Evolutionary conservation across 2,329 filamentous ascomycete species (phyloP).

Genomic region (Penicillium sp.): DNA sequence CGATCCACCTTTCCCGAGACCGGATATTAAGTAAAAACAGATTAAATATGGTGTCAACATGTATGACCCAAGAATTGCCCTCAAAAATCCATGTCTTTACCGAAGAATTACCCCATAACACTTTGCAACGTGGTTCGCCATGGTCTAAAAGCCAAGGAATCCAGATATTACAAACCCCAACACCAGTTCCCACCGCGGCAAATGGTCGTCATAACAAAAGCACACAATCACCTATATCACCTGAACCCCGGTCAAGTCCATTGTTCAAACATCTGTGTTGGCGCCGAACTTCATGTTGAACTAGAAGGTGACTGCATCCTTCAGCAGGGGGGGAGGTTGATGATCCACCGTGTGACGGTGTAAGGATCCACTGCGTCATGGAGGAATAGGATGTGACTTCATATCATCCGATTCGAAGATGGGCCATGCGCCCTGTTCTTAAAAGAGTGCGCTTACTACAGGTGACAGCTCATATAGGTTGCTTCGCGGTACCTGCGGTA

Average conservation of each 20-base stretch:
- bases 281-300: conserved; percentile 2
- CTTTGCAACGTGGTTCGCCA: neutral
- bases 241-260: neutral
- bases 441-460: neutral
- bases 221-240: neutral
- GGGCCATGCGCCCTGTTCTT: neutral
- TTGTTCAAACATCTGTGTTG: neutral
- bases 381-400: conserved; percentile 8
- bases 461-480: conserved; percentile 5
- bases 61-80: too few species aligned
- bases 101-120: neutral
- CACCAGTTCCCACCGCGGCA: neutral
- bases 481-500: conserved; percentile 8
- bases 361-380: conserved; percentile 5
- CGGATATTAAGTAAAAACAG: neutral
- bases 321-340: conserved; percentile 6
- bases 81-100: neutral
- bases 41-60: neutral
- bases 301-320: conserved; percentile 10
- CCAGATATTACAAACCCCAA: neutral
- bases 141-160: neutral
- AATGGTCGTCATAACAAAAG: neutral
- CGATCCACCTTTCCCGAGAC: neutral
- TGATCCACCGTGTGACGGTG: conserved; percentile 6
- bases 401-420: conserved; percentile 15